phyloP scores from a whole-genome alignment of 805 yeast species.

The Candida sanyiensis region DNA sequence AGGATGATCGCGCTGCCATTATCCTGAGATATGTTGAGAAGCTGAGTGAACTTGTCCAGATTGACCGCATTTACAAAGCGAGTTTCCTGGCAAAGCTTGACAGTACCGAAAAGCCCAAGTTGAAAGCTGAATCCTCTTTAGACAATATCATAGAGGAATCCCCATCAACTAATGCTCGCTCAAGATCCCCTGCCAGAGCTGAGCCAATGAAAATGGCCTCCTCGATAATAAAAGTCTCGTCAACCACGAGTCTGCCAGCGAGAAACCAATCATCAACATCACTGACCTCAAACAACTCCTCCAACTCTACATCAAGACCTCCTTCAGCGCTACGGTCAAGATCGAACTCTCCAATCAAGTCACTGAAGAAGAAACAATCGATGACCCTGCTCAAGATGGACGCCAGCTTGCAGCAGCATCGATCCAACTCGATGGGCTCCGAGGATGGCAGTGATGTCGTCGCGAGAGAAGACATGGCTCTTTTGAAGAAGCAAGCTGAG shows the following conservation, averaged over 20 bases:
- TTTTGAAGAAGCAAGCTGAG: constrained; percentile 20
- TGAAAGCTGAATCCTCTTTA: not conserved
- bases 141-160: constrained; percentile 6
- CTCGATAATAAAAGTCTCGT: constrained; percentile 2
- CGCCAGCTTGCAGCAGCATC: constrained; percentile 5
- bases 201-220: constrained; percentile 7
- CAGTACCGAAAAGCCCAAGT: not conserved
- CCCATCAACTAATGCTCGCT: constrained; percentile 5
- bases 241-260: constrained; percentile 14
- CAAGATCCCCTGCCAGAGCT: constrained; percentile 22
- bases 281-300: constrained; percentile 4
- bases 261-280: constrained; percentile 11
- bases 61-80: constrained; percentile 57
- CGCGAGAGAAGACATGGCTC: constrained; percentile 17
- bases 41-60: constrained; percentile 58
- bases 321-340: constrained; percentile 22
- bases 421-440: constrained; percentile 9
- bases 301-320: constrained; percentile 9
- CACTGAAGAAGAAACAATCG: constrained; percentile 24
- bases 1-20: constrained; percentile 39
- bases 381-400: constrained; percentile 26
- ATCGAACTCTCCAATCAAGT: constrained; percentile 22
- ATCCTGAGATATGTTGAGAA: constrained; percentile 43
- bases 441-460: constrained; percentile 14
- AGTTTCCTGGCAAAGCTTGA: constrained; percentile 22